These are phyloP conservation scores for Diplotaxis tenuifolia DNA, from an alignment of 345 rosid species.

Conservation along the genomic window DNA sequence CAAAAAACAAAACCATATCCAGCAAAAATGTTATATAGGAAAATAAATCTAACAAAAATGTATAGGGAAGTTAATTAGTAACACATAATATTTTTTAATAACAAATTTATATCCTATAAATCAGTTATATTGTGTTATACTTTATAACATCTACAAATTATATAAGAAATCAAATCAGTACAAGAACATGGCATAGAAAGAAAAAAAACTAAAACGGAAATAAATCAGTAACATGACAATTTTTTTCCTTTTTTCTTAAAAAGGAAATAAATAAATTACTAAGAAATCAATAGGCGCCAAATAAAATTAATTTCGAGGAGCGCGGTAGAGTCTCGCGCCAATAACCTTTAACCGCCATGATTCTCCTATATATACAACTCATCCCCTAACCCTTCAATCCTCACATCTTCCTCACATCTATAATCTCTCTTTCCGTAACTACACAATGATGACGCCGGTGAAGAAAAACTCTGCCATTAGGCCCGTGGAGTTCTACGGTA, in stretches of 20 bases:
- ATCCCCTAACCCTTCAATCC: background rate
- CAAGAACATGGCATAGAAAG: too few relatives aligned
- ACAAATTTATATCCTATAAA: too few relatives aligned
- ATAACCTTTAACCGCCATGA: slow-evolving; percentile 10
- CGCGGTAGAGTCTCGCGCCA: slow-evolving; percentile 35
- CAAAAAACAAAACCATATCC: background rate
- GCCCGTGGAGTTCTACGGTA: slow-evolving; percentile 78
- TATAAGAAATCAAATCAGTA: too few relatives aligned
- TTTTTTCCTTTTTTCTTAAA: too few relatives aligned
- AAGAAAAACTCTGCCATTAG: slow-evolving; percentile 38
- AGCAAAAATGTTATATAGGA: background rate
- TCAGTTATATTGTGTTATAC: too few relatives aligned
- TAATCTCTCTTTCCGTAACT: background rate
- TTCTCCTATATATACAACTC: slow-evolving; percentile 19
- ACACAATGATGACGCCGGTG: slow-evolving; percentile 50
- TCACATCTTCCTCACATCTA: background rate
- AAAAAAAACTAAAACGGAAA: too few relatives aligned
- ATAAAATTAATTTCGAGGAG: slow-evolving; percentile 4
- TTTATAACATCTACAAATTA: too few relatives aligned
- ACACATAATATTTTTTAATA: too few relatives aligned
- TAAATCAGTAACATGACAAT: too few relatives aligned
- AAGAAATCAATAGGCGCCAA: slow-evolving; percentile 17
- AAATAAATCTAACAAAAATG: too few relatives aligned
- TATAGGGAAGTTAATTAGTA: too few relatives aligned
- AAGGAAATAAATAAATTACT: too few relatives aligned